Conservation (phyloP, 2,329 filamentous ascomycete genomes). For the Colletotrichum lentis region DNA sequence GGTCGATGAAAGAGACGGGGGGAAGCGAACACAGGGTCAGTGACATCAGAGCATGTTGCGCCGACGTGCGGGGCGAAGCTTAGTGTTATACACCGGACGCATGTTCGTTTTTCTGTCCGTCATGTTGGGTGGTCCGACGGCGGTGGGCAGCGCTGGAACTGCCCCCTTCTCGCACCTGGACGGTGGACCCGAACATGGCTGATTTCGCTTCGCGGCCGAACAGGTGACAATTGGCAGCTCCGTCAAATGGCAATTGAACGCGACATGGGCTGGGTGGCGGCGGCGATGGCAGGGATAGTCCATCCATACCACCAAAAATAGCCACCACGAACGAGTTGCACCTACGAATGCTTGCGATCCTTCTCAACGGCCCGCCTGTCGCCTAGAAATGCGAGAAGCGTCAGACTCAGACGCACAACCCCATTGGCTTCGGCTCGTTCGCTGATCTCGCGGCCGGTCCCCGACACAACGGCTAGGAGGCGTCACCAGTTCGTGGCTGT, state of each 20-base stretch:
- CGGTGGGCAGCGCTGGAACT: neutral
- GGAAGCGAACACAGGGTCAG: slow-evolving; percentile 24
- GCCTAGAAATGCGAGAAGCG: neutral
- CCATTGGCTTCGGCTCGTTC: slow-evolving; percentile 9
- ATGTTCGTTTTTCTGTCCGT: slow-evolving; percentile 23
- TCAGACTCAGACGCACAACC: neutral
- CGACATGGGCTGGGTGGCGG: slow-evolving; percentile 19
- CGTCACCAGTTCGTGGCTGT: slow-evolving; percentile 32
- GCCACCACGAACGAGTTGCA: slow-evolving; percentile 5
- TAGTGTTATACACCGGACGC: slow-evolving; percentile 33
- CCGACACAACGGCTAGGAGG: neutral
- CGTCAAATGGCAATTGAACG: slow-evolving; percentile 1
- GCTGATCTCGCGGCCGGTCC: slow-evolving; percentile 5
- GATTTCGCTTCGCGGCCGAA: neutral
- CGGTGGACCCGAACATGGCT: neutral
- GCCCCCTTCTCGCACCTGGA: neutral
- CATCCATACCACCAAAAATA: slow-evolving; percentile 19
- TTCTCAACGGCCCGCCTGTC: slow-evolving; percentile 2
- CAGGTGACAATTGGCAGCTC: slow-evolving; percentile 25
- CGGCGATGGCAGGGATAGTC: neutral
- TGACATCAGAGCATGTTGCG: slow-evolving; percentile 34
- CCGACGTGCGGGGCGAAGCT: slow-evolving; percentile 35
- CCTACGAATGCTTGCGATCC: slow-evolving; percentile 6
- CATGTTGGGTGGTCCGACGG: slow-evolving; percentile 6
- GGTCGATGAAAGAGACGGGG: neutral